Evolutionary conservation across 257 asterid species (phyloP), one percentile per base, ranked within the genome.

Genomic region (Solanum bukasovii): DNA sequence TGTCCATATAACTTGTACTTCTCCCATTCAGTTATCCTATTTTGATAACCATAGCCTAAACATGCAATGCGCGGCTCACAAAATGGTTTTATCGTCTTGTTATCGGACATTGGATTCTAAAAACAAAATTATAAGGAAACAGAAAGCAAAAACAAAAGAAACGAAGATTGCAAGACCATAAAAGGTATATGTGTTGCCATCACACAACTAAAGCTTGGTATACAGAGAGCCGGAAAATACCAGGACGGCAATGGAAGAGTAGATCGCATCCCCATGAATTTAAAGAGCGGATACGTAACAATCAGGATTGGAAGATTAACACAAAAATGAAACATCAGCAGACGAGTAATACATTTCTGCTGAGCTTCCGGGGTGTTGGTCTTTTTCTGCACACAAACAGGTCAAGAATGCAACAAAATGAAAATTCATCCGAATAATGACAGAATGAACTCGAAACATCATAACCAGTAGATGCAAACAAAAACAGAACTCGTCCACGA

Each of bases 231-330:
- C 93, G 88, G 94, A 93, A 92, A 90, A 89, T 97, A 97, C 99
- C 99, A 97, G 96, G 99, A 94, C 86, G 98, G 98, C 93, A 97
- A 86, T 49, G 99, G 99, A 82, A 97, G 96, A 89, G 95, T 89
- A 89, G 98, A 93, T 90, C 98, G 93, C 97, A 92, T 96, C 88
- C 99, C 99, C 99, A 96, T 96, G 93, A 20, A 94, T 91, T 49
- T 93, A 93, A 97, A 97, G 91, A 97, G 93, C 6, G 99, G 99
- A 91, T 95, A 97, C 3, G 99, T 95, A 23, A 92, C 70, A 86
- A 95, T 87, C 96, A 97, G 94, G 42, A 97, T 95, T 44, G 99
- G 99, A 88, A 97, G 94, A 87, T 95, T 97, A 88, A 97, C 98
- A 87, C 96, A 86, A 89, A 95, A 91, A 90, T 97, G 99, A 91